These are phyloP conservation scores for Dorcoceras hygrometricum DNA, from an alignment of 257 asterid genomes.

Conservation along the genomic window DNA sequence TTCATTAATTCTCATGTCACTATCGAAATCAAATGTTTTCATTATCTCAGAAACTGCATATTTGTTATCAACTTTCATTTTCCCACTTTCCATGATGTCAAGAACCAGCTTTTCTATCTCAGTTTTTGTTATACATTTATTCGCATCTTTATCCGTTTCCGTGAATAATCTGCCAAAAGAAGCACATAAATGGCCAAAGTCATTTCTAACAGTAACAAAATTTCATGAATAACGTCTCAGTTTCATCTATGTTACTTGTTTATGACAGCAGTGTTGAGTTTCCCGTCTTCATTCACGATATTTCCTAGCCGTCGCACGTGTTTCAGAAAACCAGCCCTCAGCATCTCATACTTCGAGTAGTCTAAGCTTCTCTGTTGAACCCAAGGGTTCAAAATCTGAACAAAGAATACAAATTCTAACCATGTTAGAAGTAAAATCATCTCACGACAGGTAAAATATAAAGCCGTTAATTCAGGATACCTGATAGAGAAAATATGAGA, in stretches of 20 bases:
- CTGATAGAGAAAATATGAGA: constrained; percentile 44
- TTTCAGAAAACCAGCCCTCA: constrained; percentile 33
- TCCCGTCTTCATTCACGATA: constrained; percentile 35
- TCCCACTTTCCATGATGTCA: constrained; percentile 33
- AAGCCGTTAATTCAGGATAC: constrained; percentile 16
- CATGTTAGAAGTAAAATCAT: background rate
- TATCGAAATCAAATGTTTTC: constrained; percentile 34
- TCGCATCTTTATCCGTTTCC: constrained; percentile 35
- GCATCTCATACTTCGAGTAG: constrained; percentile 42
- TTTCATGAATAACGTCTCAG: background rate
- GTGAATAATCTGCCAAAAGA: constrained; percentile 38
- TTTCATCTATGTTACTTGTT: constrained; percentile 24
- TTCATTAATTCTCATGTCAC: constrained; percentile 28
- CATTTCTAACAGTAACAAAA: background rate
- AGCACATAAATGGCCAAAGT: background rate
- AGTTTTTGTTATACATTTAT: constrained; percentile 24
- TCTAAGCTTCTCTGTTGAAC: constrained; percentile 55
- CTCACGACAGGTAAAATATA: background rate
- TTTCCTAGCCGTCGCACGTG: constrained; percentile 36
- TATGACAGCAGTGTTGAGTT: constrained; percentile 33
- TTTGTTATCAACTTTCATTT: constrained; percentile 28
- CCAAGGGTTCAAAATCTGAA: constrained; percentile 55
- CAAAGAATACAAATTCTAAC: constrained; percentile 4
- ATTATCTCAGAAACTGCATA: constrained; percentile 40
- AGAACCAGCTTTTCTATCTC: constrained; percentile 42